phyloP scores from a whole-genome alignment of 2,329 filamentous ascomycete genomes.

The Aspergillus hortae region DNA sequence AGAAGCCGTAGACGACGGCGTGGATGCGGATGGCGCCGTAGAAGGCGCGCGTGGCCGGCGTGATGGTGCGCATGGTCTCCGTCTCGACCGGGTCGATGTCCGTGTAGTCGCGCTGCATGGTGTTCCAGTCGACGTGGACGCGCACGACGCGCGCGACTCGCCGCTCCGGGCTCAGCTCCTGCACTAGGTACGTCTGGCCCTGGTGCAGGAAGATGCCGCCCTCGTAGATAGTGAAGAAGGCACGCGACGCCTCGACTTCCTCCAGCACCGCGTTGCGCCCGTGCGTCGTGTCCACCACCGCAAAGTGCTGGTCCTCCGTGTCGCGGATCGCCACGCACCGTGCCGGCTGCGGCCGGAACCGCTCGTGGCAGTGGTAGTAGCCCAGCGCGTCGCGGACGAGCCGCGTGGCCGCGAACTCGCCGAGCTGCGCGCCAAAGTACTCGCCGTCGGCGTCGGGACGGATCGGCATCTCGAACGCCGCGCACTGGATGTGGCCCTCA shows the following conservation, averaged over 20 bases:
- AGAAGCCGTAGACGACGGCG: constrained; percentile 91
- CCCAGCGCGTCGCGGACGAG: constrained; percentile 70
- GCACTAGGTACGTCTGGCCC: constrained; percentile 86
- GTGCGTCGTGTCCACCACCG: constrained; percentile 80
- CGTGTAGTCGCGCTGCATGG: constrained; percentile 86
- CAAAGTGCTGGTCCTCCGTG: constrained; percentile 87
- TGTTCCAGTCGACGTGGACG: constrained; percentile 93
- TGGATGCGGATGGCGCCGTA: constrained; percentile 83
- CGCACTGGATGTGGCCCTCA: constrained; percentile 93
- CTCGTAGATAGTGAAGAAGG: constrained; percentile 93
- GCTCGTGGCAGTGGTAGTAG: constrained; percentile 85
- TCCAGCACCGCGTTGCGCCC: constrained; percentile 82
- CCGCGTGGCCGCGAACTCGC: constrained; percentile 68
- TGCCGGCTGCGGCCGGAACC: constrained; percentile 81
- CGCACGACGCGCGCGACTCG: constrained; percentile 82
- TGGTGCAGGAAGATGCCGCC: constrained; percentile 97
- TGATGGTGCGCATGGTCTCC: constrained; percentile 74
- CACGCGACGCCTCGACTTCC: constrained; percentile 92
- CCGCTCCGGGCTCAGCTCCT: constrained; percentile 77
- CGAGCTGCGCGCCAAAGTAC: constrained; percentile 76
- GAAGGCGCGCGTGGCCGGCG: constrained; percentile 62
- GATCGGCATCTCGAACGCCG: constrained; percentile 92
- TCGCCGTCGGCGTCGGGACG: constrained; percentile 67
- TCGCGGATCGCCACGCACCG: constrained; percentile 84
- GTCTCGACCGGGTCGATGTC: constrained; percentile 93